phyloP scores from a whole-genome alignment of 2,329 filamentous ascomycete genomes.

The Sporothrix humicola region DNA sequence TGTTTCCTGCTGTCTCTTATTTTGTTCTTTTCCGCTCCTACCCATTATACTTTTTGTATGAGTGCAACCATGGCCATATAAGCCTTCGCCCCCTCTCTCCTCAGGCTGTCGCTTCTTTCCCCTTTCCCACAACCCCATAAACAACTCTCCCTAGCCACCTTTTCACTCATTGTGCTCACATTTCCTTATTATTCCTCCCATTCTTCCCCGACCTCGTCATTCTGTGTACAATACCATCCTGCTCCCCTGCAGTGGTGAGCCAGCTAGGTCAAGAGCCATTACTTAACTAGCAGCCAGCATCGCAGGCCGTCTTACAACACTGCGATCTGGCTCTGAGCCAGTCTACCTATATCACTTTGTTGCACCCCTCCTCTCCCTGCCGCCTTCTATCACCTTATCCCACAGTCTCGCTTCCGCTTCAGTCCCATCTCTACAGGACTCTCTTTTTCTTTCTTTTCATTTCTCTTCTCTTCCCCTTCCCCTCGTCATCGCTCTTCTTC shows the following conservation, averaged over 20 bases:
- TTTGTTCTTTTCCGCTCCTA: background rate
- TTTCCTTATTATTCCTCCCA: background rate
- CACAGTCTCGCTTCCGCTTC: background rate
- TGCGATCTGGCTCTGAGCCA: background rate
- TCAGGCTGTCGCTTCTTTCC: conserved; percentile 14
- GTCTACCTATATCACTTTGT: conserved; percentile 18
- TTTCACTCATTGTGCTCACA: conserved; percentile 4
- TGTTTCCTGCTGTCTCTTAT: conserved; percentile 17
- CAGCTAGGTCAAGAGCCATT: background rate
- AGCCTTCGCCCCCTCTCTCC: conserved; percentile 27
- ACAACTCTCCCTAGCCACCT: conserved; percentile 12
- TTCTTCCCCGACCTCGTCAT: background rate
- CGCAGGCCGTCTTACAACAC: background rate
- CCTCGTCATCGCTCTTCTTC: conserved; percentile 30
- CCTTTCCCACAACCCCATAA: background rate
- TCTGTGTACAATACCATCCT: background rate
- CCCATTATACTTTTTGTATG: conserved; percentile 5
- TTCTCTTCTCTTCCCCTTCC: background rate
- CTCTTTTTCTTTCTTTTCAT: background rate
- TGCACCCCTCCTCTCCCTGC: background rate
- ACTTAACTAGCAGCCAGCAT: background rate
- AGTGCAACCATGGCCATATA: conserved; percentile 33
- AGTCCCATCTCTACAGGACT: background rate
- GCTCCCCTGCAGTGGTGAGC: background rate
- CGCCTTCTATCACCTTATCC: background rate